A percentile compares a stretch with the other conserved stretches of the same genome.
Evolutionary conservation across 2,329 filamentous ascomycete genomes (phyloP).

Genomic region (Claviceps spartinae): DNA sequence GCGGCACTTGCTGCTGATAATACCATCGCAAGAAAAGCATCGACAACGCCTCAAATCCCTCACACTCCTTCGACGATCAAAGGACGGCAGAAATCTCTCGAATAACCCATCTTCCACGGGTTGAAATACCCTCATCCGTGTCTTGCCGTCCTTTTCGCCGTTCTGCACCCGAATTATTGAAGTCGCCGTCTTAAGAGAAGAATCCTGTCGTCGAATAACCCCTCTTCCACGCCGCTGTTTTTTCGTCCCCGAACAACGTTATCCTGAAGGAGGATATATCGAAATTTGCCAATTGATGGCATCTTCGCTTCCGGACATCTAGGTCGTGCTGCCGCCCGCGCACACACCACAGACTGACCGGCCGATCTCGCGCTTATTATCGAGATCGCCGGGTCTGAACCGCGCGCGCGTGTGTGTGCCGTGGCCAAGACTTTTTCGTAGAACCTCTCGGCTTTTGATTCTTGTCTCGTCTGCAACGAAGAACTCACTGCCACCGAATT

Average conservation of each 20-base stretch:
- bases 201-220: conserved; percentile 1
- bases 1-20: not conserved
- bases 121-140: no score
- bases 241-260: not conserved
- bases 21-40: not conserved
- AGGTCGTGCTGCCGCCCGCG: conserved; percentile 9
- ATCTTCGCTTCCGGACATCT: conserved; percentile 2
- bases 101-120: no score
- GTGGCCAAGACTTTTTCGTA: conserved; percentile 1
- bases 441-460: not conserved
- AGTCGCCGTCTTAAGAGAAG: not conserved
- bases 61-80: not conserved
- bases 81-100: not conserved
- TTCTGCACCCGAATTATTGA: not conserved
- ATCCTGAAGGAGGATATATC: not conserved
- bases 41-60: not conserved
- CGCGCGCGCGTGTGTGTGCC: conserved; percentile 6
- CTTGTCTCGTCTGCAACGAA: not conserved
- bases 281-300: conserved; percentile 6
- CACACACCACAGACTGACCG: conserved; percentile 8
- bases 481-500: no score
- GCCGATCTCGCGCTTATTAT: conserved; percentile 5
- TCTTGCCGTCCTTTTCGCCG: not conserved
- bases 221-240: not conserved
- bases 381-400: conserved; percentile 9